These are phyloP conservation scores for Handroanthus guayacan DNA, from an alignment of 257 asterid species.

Conservation along the genomic window DNA sequence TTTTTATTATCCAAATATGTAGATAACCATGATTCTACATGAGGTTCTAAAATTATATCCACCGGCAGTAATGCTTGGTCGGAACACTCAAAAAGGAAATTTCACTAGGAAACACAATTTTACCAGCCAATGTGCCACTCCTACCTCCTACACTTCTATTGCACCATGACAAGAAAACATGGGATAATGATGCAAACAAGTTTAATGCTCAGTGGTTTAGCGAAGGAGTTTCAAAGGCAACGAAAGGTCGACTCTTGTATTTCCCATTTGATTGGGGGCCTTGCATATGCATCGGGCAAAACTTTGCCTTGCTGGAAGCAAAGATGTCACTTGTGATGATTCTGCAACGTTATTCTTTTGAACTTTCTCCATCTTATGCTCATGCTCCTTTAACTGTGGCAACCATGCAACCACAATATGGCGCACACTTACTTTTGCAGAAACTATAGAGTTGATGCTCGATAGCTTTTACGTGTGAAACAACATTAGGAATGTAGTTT, in stretches of 20 bases:
- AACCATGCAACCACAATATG: conserved; percentile 48
- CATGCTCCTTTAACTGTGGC: conserved; percentile 38
- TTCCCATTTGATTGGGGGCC: conserved; percentile 50
- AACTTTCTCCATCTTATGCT: conserved; percentile 44
- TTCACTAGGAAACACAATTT: conserved; percentile 14
- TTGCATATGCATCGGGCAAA: conserved; percentile 45
- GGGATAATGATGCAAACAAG: conserved; percentile 44
- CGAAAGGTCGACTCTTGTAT: conserved; percentile 14
- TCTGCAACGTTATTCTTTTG: conserved; percentile 37
- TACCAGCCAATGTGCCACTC: conserved; percentile 40
- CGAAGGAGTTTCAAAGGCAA: conserved; percentile 43
- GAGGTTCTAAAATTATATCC: conserved; percentile 49
- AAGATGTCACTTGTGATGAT: conserved; percentile 48
- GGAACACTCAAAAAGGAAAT: conserved; percentile 17
- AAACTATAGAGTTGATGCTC: neutral
- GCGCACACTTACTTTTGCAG: conserved; percentile 40
- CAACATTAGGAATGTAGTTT: too few species aligned
- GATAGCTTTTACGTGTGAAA: neutral
- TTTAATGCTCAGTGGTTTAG: conserved; percentile 45
- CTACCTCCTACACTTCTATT: conserved; percentile 29
- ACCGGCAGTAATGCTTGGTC: conserved; percentile 22
- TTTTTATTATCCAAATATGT: neutral
- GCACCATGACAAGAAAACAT: conserved; percentile 40
- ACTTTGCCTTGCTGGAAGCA: conserved; percentile 42
- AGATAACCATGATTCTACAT: conserved; percentile 47